Evolutionary conservation across 2,329 filamentous ascomycete genomes (phyloP).

Genomic region (Fusarium newnesense): DNA sequence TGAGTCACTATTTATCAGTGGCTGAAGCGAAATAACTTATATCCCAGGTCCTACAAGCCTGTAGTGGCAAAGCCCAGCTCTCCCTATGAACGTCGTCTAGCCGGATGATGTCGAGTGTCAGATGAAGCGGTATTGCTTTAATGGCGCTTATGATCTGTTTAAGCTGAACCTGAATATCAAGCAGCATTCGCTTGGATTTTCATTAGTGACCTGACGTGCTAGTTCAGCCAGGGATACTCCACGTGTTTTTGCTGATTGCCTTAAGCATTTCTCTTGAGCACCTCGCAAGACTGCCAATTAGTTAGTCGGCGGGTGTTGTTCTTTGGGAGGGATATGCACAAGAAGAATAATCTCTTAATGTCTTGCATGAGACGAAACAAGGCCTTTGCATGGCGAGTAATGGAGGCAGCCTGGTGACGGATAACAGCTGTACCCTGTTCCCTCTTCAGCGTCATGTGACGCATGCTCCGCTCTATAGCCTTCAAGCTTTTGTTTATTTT

Average conservation of each 20-base stretch:
- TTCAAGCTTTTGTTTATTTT: rapidly evolving
- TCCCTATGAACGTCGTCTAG: neutral
- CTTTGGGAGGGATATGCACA: neutral
- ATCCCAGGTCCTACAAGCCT: neutral
- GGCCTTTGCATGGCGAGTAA: neutral
- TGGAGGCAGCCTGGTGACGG: neutral
- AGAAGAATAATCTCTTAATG: neutral
- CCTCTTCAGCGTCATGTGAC: neutral
- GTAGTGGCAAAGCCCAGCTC: neutral
- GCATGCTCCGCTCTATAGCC: neutral
- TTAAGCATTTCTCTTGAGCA: neutral
- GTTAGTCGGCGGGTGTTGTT: rapidly evolving
- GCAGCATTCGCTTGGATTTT: neutral
- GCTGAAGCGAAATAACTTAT: neutral
- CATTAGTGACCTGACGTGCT: rapidly evolving
- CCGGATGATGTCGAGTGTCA: neutral
- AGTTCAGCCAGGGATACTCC: neutral
- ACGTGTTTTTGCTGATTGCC: neutral
- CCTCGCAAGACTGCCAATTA: neutral
- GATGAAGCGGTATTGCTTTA: neutral
- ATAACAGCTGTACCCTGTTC: neutral
- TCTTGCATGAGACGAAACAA: neutral
- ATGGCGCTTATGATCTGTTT: neutral
- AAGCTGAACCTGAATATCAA: too few species aligned
- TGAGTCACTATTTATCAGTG: neutral